Base-by-base conservation (phyloP, 2,329 filamentous ascomycete genomes). In the Monilinia fructicola region DNA sequence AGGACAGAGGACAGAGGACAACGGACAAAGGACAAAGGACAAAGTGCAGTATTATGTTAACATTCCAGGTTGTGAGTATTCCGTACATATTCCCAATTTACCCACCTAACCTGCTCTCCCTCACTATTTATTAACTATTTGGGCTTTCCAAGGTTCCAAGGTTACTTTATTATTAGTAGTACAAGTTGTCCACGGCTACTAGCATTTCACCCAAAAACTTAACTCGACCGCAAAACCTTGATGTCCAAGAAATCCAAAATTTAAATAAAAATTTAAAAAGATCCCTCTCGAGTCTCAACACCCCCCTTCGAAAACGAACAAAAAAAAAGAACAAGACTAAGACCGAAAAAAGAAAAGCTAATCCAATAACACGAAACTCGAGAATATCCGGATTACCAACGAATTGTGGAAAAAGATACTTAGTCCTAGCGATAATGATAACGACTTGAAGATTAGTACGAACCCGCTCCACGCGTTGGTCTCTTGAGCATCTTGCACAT, bases 391-490 rank as follows among this genome's bases (percentile, higher is more conserved):
- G 12, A 31, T 42, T 18, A 3, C 23, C 16, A 12, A 52, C 7
- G 42, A 54, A 38, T 66, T 23, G 58, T 54, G 14, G 16, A 38
- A 48, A 63, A 56, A 12, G 44, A 7, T 31, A 53, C 53, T 26
- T 38, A 21, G 38, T 40, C 50, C 58, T 26, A 53, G 46, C 58
- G n/a, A 69, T 67, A 46, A 70, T 71, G 68, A 69, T 54, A 46
- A 67, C 68, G 56, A 72, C 66, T 67, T 69, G n/a, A 71, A 61
- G 44, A 66, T 31, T 44, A 23, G 4, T 50, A 61, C 66, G 46
- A 52, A 52, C 58, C 40, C 61, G 53, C 44, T 63, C 56, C 54
- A 50, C 67, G 65, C 68, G 59, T 64, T 69, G 52, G 59, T 55
- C 63, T 56, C 48, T 61, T 26, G 52, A 31, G 40, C 42, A 58